Conservation (phyloP, 176 grass and related monocot species). For the Triticum dicoccoides region DNA sequence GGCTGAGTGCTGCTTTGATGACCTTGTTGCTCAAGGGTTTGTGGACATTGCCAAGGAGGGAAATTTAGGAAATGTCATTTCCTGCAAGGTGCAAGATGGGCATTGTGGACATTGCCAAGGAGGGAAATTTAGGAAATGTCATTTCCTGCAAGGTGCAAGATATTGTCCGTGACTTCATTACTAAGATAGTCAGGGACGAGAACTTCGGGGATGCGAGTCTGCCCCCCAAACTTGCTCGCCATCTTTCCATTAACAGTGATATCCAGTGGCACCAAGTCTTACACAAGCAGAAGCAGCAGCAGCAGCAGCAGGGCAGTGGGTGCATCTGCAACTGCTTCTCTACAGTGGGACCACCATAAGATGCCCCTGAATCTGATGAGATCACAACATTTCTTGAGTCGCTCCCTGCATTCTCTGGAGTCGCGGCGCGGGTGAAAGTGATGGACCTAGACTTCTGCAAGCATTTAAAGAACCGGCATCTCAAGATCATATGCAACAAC, state of each 20-base stretch:
- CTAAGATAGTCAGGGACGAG: background rate
- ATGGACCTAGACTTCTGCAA: slow-evolving; percentile 31
- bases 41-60: background rate
- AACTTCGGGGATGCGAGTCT: background rate
- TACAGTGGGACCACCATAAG: too few relatives aligned
- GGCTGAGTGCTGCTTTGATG: background rate
- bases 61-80: background rate
- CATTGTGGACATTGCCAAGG: background rate
- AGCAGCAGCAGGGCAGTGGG: background rate
- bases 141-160: background rate
- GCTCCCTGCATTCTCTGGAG: background rate
- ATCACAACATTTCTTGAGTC: background rate
- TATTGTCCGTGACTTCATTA: background rate
- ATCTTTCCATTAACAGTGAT: background rate
- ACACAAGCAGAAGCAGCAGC: background rate
- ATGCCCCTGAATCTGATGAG: too few relatives aligned
- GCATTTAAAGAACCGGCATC: background rate
- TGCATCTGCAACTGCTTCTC: background rate
- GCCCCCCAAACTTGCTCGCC: background rate
- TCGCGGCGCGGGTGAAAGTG: background rate
- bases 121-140: background rate
- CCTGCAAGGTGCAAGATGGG: background rate
- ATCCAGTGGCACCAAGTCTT: background rate
- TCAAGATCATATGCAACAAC: slow-evolving; percentile 23
- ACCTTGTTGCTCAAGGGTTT: background rate